These are phyloP conservation scores for Trypanosoma platydactyli DNA, from an alignment of 208 protist genomes.

Conservation along the genomic window DNA sequence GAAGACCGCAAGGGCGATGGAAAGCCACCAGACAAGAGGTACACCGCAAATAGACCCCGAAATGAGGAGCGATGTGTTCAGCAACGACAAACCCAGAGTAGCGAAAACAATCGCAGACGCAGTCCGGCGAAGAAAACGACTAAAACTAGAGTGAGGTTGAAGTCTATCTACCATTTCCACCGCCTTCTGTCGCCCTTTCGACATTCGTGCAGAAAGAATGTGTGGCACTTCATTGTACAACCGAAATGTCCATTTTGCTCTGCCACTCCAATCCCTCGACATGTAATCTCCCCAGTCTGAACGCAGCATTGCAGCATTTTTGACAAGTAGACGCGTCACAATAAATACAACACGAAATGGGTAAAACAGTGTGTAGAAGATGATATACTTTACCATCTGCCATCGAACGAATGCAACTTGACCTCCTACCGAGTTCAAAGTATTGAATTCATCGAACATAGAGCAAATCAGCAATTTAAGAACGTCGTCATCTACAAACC, in stretches of 20 bases:
- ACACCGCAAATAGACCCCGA: conserved; percentile 50
- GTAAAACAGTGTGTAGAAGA: conserved; percentile 49
- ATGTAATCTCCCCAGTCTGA: conserved; percentile 53
- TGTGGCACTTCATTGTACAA: conserved; percentile 86
- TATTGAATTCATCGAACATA: conserved; percentile 74
- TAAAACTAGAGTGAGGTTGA: conserved; percentile 44
- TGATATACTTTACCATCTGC: conserved; percentile 42
- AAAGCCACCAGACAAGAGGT: conserved; percentile 78
- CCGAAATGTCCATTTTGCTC: conserved; percentile 68
- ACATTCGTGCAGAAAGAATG: conserved; percentile 57
- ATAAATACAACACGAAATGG: conserved; percentile 55
- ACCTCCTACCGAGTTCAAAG: conserved; percentile 39
- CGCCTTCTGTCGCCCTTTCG: conserved; percentile 42
- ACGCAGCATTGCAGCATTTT: conserved; percentile 68
- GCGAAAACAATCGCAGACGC: conserved; percentile 58
- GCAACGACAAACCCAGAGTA: conserved; percentile 48
- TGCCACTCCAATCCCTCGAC: conserved; percentile 56
- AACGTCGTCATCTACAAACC: conserved; percentile 44
- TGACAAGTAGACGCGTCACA: conserved; percentile 64
- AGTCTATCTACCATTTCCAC: conserved; percentile 52
- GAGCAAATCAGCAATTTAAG: conserved; percentile 41
- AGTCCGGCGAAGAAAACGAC: conserved; percentile 52
- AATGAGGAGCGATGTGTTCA: conserved; percentile 76
- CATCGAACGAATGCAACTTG: conserved; percentile 40
- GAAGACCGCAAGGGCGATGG: conserved; percentile 54